These are phyloP conservation scores for Pythium guiyangense DNA, from an alignment of 352 stramenopile genomes.

Conservation along the genomic window DNA sequence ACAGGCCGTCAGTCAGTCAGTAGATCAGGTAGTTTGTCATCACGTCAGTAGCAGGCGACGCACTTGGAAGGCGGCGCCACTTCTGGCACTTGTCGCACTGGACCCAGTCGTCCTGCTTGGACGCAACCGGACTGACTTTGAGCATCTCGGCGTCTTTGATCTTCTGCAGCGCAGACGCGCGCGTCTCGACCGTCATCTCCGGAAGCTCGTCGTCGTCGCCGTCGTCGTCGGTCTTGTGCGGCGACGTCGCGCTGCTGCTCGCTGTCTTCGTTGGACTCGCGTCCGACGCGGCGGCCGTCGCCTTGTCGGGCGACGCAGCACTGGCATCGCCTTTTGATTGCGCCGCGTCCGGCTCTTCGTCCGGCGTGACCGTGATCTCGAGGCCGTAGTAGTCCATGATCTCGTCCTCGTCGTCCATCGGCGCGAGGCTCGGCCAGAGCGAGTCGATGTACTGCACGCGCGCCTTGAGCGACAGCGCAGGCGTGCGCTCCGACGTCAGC, in stretches of 20 bases:
- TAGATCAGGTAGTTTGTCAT: neutral
- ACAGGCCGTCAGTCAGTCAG: neutral
- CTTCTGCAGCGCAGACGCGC: slow-evolving; percentile 45
- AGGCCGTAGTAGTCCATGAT: slow-evolving; percentile 78
- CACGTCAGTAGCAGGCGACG: slow-evolving; percentile 9
- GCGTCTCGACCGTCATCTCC: slow-evolving; percentile 46
- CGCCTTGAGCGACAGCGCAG: slow-evolving; percentile 44
- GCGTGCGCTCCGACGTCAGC: slow-evolving; percentile 36
- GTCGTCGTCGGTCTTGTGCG: slow-evolving; percentile 5
- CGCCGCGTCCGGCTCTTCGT: slow-evolving; percentile 34
- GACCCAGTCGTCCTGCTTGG: slow-evolving; percentile 84
- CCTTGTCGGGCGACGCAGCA: slow-evolving; percentile 13
- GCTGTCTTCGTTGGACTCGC: slow-evolving; percentile 18
- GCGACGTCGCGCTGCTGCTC: slow-evolving; percentile 3
- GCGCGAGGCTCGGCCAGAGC: slow-evolving; percentile 59
- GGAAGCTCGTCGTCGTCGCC: slow-evolving; percentile 10
- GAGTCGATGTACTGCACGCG: slow-evolving; percentile 63
- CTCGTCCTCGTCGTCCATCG: slow-evolving; percentile 59
- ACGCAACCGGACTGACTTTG: slow-evolving; percentile 41
- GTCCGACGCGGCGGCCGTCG: slow-evolving; percentile 1
- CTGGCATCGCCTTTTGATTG: neutral
- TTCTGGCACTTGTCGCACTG: slow-evolving; percentile 87
- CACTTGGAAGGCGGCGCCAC: slow-evolving; percentile 77
- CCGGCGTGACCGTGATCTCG: slow-evolving; percentile 67
- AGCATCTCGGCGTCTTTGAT: slow-evolving; percentile 32